A percentile compares a stretch with the other conserved stretches of the same genome.
These are phyloP conservation scores for Backusella sp. DNA, from an alignment of 192 early-diverging fungal species.

Conservation along the genomic window DNA sequence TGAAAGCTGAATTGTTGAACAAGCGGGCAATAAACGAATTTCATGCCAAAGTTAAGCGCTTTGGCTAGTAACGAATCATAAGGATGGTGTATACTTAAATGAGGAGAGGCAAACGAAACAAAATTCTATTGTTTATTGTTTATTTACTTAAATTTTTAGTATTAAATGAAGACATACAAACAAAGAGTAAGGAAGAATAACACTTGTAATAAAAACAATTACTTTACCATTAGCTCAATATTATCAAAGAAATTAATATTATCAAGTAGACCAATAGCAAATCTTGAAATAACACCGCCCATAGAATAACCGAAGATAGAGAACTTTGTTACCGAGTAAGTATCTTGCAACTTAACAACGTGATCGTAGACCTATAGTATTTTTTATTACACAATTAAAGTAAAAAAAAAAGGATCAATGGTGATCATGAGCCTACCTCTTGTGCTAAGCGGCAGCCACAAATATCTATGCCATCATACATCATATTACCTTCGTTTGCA, in stretches of 20 bases:
- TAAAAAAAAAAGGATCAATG: neutral
- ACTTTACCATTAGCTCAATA: neutral
- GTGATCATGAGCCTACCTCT: neutral
- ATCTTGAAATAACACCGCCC: neutral
- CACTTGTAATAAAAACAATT: neutral
- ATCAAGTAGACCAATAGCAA: neutral
- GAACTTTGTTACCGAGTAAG: neutral
- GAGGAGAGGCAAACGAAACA: neutral
- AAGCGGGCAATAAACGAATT: neutral
- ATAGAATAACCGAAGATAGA: neutral
- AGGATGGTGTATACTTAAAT: neutral
- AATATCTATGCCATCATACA: neutral
- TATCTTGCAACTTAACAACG: neutral
- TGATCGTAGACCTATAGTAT: neutral
- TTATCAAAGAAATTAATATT: neutral
- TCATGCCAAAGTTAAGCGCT: neutral
- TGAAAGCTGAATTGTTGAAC: neutral
- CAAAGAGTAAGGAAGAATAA: neutral
- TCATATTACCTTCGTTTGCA: neutral
- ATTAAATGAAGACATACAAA: neutral
- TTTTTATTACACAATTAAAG: neutral
- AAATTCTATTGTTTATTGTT: slow-evolving; percentile 1
- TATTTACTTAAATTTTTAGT: neutral
- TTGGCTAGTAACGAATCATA: neutral
- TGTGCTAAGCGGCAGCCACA: neutral